These are phyloP conservation scores for Fusarium equiseti DNA, from an alignment of 2,329 filamentous ascomycete species.

Conservation along the genomic window DNA sequence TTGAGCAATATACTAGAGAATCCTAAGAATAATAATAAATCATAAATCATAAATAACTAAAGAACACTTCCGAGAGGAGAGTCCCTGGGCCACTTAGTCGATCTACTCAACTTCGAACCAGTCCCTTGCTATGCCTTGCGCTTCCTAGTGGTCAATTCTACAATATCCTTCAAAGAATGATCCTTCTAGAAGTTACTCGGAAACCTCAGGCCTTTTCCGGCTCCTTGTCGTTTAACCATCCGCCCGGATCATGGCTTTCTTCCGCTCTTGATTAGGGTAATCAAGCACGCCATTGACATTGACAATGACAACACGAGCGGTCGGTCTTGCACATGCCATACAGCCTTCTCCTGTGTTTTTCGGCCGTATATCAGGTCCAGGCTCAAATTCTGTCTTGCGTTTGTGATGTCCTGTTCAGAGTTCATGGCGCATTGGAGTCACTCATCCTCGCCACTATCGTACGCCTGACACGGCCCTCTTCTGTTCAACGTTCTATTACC, in stretches of 20 bases:
- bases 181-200: background rate
- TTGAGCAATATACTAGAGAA: background rate
- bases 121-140: background rate
- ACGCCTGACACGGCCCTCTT: background rate
- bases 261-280: background rate
- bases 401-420: background rate
- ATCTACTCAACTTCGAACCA: background rate
- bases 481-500: background rate
- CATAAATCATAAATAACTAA: background rate
- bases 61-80: background rate
- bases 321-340: background rate
- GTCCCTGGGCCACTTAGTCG: background rate
- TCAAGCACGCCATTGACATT: background rate
- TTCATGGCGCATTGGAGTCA: background rate
- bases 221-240: background rate
- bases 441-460: background rate
- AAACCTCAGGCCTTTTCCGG: background rate
- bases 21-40: background rate
- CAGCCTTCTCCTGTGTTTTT: background rate
- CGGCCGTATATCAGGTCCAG: no score
- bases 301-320: background rate
- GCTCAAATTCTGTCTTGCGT: background rate
- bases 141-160: background rate
- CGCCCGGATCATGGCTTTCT: background rate
- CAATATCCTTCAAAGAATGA: background rate